Conservation (phyloP, 352 stramenopile genomes). For the Phytophthora lateralis region DNA sequence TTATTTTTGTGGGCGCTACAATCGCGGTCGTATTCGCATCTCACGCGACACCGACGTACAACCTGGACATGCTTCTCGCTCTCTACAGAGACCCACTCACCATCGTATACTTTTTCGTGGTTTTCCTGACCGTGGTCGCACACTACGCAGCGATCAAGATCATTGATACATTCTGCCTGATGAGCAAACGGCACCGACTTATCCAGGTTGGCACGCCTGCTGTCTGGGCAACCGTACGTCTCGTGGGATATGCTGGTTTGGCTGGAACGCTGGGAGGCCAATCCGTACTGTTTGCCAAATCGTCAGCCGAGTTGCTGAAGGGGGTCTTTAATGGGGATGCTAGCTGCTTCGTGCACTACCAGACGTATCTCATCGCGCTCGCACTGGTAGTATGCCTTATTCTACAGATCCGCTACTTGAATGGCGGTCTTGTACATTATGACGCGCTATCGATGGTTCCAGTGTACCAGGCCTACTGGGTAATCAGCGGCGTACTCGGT, state of each 20-base stretch:
- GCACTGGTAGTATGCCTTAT: slow-evolving; percentile 66
- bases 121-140: slow-evolving; percentile 36
- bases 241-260: slow-evolving; percentile 80
- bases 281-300: slow-evolving; percentile 89
- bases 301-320: slow-evolving; percentile 77
- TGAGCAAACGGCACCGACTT: slow-evolving; percentile 73
- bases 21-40: slow-evolving; percentile 85
- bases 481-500: slow-evolving; percentile 87
- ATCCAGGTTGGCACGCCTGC: slow-evolving; percentile 71
- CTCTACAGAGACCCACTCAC: slow-evolving; percentile 82
- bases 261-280: slow-evolving; percentile 81
- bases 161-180: slow-evolving; percentile 69
- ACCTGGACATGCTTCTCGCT: slow-evolving; percentile 74
- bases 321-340: slow-evolving; percentile 66
- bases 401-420: slow-evolving; percentile 83
- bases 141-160: slow-evolving; percentile 75
- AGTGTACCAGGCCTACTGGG: slow-evolving; percentile 91
- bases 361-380: slow-evolving; percentile 72
- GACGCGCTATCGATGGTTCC: slow-evolving; percentile 86
- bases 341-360: slow-evolving; percentile 56
- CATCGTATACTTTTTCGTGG: slow-evolving; percentile 57
- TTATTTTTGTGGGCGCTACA: slow-evolving; percentile 86
- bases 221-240: slow-evolving; percentile 67
- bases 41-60: slow-evolving; percentile 86
- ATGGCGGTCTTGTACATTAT: slow-evolving; percentile 75